These are phyloP conservation scores for Anaeromyces robustus DNA, from an alignment of 192 early-diverging fungal genomes.

Conservation along the genomic window DNA sequence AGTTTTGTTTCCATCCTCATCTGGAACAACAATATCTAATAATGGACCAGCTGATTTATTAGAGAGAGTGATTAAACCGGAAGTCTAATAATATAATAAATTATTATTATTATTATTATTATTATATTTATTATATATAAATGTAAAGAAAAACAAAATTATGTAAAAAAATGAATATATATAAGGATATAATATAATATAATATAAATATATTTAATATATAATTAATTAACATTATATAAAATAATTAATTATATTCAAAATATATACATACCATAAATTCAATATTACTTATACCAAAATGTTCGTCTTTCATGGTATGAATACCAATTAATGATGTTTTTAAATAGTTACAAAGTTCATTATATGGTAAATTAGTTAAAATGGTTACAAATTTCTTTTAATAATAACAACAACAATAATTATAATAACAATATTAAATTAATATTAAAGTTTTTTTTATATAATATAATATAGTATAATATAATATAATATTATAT, in stretches of 20 bases:
- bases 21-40: conserved; percentile 58
- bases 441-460: too few relatives aligned
- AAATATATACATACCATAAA: conserved; percentile 61
- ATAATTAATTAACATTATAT: too few relatives aligned
- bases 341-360: conserved; percentile 43
- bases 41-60: conserved; percentile 77
- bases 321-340: conserved; percentile 66
- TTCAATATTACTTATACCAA: conserved; percentile 95
- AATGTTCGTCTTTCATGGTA: conserved; percentile 97
- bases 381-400: conserved; percentile 63
- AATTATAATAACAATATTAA: too few relatives aligned
- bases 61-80: conserved; percentile 62
- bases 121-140: background rate
- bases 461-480: too few relatives aligned
- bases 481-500: background rate
- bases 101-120: too few relatives aligned
- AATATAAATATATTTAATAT: too few relatives aligned
- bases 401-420: background rate
- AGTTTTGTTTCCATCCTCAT: conserved; percentile 1
- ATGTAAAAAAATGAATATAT: too few relatives aligned
- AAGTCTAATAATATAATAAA: conserved; percentile 37
- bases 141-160: too few relatives aligned
- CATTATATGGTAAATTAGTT: conserved; percentile 62
- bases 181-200: too few relatives aligned
- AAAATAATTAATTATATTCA: too few relatives aligned